Base-by-base conservation (phyloP, 306 rosid species). In the Glycine latifolia region DNA sequence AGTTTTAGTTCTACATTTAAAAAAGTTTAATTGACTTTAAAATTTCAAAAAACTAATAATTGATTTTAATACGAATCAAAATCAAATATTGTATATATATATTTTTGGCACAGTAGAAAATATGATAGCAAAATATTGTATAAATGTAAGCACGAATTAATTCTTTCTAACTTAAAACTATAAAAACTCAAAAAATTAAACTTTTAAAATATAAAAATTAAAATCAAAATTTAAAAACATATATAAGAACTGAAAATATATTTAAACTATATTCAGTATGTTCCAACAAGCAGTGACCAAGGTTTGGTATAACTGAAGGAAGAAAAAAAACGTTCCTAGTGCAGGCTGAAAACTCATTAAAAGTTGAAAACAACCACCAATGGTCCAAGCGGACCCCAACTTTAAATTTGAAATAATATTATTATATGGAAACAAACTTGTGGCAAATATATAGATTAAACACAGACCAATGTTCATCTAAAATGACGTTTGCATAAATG, bases 381-480 rank as follows among this genome's bases (percentile, higher is more conserved):
- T 79, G 83, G 69, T 79, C 77, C 71, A 79, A 58, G 52, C 14
- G 77, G 77, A 70, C 71, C 77, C 70, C 82, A 70, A 70, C 71
- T 69, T 70, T 49, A 59, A 70, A 37, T 46, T 70, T 15, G 20
- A 14, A 26, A 26, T 26, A 26, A 26, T 26, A 26, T 26, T 26
- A 26, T 26, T 26, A 26, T 12, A 35, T 20, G 7, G 11, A 52
- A 55, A 73, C 3, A 55, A 73, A 74, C 17, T 17, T 74, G 13
- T 55, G 44, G 54, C 56, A 54, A 60, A 31, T 62, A 46, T 31
- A 39, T 46, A 48, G 5, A 3, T 69, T 26, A 26, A 26, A 26
- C 31, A 26, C 31, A 26, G 31, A 26, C 43, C 20, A 8, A 8
- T 44, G 17, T 13, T 73, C 4, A 73, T 55, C 78, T 43, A 73